Evolutionary conservation across 148 eudicot genomes (phyloP).

Genomic region (Diospyros lotus): DNA sequence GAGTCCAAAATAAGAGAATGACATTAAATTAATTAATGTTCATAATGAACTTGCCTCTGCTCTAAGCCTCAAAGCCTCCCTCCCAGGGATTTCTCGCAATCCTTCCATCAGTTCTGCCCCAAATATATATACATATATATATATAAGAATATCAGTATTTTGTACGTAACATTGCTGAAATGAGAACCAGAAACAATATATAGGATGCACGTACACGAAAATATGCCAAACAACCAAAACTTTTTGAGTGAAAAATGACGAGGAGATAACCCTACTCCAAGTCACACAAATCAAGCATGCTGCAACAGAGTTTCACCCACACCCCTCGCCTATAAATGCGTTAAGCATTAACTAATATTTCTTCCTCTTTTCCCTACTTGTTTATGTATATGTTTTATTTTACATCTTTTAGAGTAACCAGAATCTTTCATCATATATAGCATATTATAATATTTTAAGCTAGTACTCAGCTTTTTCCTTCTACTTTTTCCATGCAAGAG

Average conservation of each 20-base stretch:
- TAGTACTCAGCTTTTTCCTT: too few species aligned
- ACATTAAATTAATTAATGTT: too few species aligned
- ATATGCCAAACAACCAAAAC: not conserved
- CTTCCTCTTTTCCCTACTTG: not conserved
- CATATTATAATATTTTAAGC: too few species aligned
- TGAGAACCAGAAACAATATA: not conserved
- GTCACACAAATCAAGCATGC: not conserved
- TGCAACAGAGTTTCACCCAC: not conserved
- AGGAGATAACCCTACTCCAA: not conserved
- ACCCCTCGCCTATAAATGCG: not conserved
- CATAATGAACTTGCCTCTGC: slow-evolving; percentile 52
- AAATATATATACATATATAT: not conserved
- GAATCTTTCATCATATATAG: too few species aligned
- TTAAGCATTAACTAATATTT: not conserved
- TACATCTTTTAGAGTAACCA: not conserved
- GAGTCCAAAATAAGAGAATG: not conserved
- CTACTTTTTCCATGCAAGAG: too few species aligned
- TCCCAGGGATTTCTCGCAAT: slow-evolving; percentile 78
- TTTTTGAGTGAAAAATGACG: not conserved
- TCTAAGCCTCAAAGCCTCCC: slow-evolving; percentile 77
- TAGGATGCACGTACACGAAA: not conserved
- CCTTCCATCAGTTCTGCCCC: slow-evolving; percentile 65
- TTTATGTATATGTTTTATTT: not conserved
- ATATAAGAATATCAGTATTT: not conserved
- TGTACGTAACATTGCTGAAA: not conserved